Conservation (phyloP, 805 yeast species). For the Saccharomycopsis capsularis region DNA sequence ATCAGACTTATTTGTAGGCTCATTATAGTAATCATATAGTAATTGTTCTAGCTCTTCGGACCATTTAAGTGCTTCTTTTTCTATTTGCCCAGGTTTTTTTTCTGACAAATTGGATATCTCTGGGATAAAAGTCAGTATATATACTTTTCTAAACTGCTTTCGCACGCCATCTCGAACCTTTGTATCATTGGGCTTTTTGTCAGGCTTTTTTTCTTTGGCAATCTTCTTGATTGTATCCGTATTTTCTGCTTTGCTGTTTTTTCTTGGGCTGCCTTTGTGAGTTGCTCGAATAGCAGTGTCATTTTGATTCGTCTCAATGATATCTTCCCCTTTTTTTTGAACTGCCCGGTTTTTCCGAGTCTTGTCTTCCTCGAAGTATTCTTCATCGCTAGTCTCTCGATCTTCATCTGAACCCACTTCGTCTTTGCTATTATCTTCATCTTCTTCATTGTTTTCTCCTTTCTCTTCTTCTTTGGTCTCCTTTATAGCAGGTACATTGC, state of each 20-base stretch:
- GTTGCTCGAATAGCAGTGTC: not conserved
- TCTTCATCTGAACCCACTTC: conserved; percentile 13
- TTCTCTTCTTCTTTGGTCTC: not conserved
- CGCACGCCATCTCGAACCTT: conserved; percentile 43
- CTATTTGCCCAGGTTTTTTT: conserved; percentile 30
- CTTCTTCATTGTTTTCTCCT: not conserved
- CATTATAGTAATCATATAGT: conserved; percentile 35
- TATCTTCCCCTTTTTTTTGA: conserved; percentile 21
- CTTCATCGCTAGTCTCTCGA: not conserved
- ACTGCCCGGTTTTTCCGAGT: too few species aligned
- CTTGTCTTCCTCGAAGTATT: conserved; percentile 5
- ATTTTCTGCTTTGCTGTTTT: conserved; percentile 6
- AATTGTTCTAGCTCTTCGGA: conserved; percentile 47
- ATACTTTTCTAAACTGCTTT: conserved; percentile 43
- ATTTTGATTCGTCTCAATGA: conserved; percentile 20
- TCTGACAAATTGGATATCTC: conserved; percentile 22
- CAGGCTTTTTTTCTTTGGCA: conserved; percentile 3
- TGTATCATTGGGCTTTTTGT: not conserved
- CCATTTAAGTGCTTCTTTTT: conserved; percentile 37
- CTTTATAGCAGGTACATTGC: too few species aligned
- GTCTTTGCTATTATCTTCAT: conserved; percentile 9
- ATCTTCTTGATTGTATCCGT: not conserved
- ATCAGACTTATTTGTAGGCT: conserved; percentile 24
- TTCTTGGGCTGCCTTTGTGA: not conserved
- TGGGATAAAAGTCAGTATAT: conserved; percentile 33